Base-by-base conservation (phyloP, 169 alveolate species). In the Fabrea salina region DNA sequence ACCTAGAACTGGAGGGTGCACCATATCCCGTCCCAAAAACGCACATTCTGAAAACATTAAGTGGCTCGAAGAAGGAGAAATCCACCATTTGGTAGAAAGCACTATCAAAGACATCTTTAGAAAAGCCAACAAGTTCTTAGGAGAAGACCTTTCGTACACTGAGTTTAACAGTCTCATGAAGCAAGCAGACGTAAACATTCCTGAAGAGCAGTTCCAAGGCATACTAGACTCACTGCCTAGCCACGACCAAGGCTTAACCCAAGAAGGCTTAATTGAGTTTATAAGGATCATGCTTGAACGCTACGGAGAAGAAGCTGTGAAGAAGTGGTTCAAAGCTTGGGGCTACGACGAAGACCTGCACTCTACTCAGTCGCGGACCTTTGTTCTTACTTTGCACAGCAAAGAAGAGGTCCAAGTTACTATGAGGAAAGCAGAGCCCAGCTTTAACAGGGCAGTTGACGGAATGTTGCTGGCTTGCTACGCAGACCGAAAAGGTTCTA, bases 1-100 rank as follows among this genome's bases (percentile, higher is more conserved):
- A 1, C 96, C 96, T 0, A 80, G 94, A 47, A 86, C 97, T 4
- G 83, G 92, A 54, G 97, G 97, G 33, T 88, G 95, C 66, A 67
- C 82, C 27, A 80, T 93, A 35, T 83, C 87, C 37, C 57, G 59
- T 44, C 74, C 49, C 43, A 64, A 58, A 22, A 32, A 33, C 11
- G 64, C 39, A 11, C 54, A 44, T 75, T 56, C 51, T 39, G 58
- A 43, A 35, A 40, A 71, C 56, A 64, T 53, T 51, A 53, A 49
- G 64, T 64, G 43, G 83, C 49, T 53, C 51, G 86, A 35, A 83
- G 82, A 76, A 33, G 80, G 44, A 72, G 87, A 64, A 33, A 85
- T 77, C 51, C 66, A 50, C 64, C 79, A 22, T 22, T 19, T 91
- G 3, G 80, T 93, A 57, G 89, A 88, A 41, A 72, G 86, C 44